Evolutionary conservation across 148 eudicot genomes (phyloP), one percentile per base, ranked within the genome.

Genomic region (Chenopodium album): DNA sequence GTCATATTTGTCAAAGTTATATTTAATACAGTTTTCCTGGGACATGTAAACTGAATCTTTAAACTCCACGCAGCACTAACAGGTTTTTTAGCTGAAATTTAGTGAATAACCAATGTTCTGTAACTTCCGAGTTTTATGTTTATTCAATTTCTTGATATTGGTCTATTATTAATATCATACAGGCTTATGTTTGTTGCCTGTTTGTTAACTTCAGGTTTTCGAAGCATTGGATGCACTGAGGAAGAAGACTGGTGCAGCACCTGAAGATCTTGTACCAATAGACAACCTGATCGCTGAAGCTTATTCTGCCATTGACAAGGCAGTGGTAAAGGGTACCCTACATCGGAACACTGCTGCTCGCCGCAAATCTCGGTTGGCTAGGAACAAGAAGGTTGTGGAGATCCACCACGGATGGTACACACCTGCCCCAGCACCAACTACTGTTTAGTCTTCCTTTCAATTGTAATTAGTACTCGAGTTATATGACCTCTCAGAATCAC

Each of bases 371-470:
- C 85, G 98, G 50, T 93, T 95, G 77, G 94, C 98, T 50, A 86
- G 98, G 73, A 91, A 87, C 82, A 95, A 93, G 90, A 90, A 88
- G 75, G 94, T 92, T 9, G 87, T 93, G 19, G 93, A 89, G 85
- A 95, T 95, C 79, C 92, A 91, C 81, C 94, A 90, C 52, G 97
- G 97, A 23, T 93, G 98, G 98, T 94, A 94, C 85, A 86, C 86
- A 0, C 97, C 98, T 79, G 84, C 90, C 73, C 78, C 90, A 47
- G 71, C 85, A 68, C 75, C 87, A 29, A 81, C 85, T 22, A 11
- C 86, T 66, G 85, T 67, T 14, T 87, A 76, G 37, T 67, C 9
- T 62, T 11, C 28, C 32, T 73, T 65, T 73, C 8, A 4, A 22
- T 74, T 79, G 75, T 67, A 20, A 68, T 54, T 83, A 79, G 31